phyloP scores from a whole-genome alignment of 75 land plant genomes.

The Azolla pinnata region DNA sequence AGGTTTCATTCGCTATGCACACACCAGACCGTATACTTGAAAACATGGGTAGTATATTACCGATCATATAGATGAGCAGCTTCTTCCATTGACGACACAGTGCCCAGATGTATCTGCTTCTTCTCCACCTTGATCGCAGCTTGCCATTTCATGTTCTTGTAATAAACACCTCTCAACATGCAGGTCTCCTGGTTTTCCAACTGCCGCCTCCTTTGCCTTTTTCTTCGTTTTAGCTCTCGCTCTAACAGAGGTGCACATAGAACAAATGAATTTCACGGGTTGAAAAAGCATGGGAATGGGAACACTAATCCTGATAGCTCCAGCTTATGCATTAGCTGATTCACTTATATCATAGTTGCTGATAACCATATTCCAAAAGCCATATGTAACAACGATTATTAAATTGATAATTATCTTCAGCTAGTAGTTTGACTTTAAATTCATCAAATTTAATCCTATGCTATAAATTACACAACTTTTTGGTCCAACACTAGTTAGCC shows the following conservation, averaged over 20 bases:
- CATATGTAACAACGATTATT: not conserved
- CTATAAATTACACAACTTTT: too few species aligned
- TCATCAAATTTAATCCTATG: too few species aligned
- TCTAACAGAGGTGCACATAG: too few species aligned
- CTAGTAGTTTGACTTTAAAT: too few species aligned
- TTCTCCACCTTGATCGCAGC: constrained; percentile 95
- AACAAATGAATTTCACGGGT: not conserved
- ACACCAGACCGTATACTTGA: too few species aligned
- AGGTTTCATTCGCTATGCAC: too few species aligned
- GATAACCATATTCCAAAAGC: not conserved
- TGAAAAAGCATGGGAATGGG: not conserved
- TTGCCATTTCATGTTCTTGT: constrained; percentile 96
- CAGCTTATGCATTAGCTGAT: not conserved
- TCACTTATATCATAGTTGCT: not conserved
- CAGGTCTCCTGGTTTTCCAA: constrained; percentile 64
- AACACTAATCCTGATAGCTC: not conserved
- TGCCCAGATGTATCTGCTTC: constrained; percentile 92
- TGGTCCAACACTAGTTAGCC: too few species aligned
- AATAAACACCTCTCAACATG: constrained; percentile 86
- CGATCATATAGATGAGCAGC: constrained; percentile 93
- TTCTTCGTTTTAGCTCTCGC: constrained; percentile 60
- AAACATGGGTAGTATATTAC: constrained; percentile 15
- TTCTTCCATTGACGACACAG: constrained; percentile 85
- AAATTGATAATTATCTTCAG: not conserved
- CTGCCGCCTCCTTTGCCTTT: constrained; percentile 69